A percentile compares a stretch with the other conserved stretches of the same genome.
Evolutionary conservation across 2,329 filamentous ascomycete genomes (phyloP).

Genomic region (Chaetomiaceae sp.): DNA sequence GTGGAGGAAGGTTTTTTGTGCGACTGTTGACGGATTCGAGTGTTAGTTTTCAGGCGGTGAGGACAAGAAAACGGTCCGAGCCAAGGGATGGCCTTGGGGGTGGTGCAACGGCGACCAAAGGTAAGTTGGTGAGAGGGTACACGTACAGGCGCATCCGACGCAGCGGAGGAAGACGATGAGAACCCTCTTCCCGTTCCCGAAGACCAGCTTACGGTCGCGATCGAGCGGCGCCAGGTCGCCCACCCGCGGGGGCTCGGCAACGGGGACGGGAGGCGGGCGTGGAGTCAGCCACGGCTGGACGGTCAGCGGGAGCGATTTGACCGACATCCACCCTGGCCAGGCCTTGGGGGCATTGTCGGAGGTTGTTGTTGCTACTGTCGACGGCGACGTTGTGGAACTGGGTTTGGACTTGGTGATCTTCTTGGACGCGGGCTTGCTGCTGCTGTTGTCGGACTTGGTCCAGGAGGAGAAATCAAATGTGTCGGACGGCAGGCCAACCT

Average conservation of each 20-base stretch:
- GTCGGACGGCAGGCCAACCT: constrained; percentile 48
- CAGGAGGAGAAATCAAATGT: constrained; percentile 33
- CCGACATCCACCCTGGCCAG: constrained; percentile 44
- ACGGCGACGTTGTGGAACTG: too few relatives aligned
- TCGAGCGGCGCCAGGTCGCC: constrained; percentile 45
- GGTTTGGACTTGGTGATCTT: constrained; percentile 30
- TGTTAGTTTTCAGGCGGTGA: too few relatives aligned
- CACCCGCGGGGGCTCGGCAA: constrained; percentile 40
- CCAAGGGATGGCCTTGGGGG: not conserved
- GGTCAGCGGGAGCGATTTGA: constrained; percentile 44
- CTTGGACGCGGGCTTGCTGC: constrained; percentile 8
- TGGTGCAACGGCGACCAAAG: not conserved
- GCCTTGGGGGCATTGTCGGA: constrained; percentile 18
- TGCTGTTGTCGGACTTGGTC: not conserved
- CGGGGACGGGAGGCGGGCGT: constrained; percentile 42
- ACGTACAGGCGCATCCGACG: constrained; percentile 51
- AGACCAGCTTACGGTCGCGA: constrained; percentile 37
- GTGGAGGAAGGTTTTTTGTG: constrained; percentile 51
- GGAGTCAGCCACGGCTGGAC: constrained; percentile 50
- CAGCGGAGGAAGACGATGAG: constrained; percentile 49
- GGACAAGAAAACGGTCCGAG: too few relatives aligned
- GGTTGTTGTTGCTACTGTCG: constrained; percentile 13
- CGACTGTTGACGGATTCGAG: constrained; percentile 36
- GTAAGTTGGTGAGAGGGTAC: constrained; percentile 2
- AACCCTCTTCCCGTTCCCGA: constrained; percentile 39